These are phyloP conservation scores for Gastrolobium bilobum DNA, from an alignment of 306 rosid genomes.

Conservation along the genomic window DNA sequence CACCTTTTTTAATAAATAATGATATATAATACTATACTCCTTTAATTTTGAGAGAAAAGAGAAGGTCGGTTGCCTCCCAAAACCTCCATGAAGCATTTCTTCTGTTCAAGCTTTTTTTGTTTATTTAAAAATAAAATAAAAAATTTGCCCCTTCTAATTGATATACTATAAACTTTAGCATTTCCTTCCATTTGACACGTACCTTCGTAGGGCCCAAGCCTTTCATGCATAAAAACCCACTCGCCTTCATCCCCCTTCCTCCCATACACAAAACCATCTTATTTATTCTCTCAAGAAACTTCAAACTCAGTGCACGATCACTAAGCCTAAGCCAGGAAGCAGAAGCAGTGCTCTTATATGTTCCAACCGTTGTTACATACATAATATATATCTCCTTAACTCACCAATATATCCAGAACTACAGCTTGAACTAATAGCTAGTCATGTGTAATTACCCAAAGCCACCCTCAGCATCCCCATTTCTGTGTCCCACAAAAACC, in stretches of 20 bases:
- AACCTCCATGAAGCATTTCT: slow-evolving; percentile 47
- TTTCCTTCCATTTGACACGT: slow-evolving; percentile 62
- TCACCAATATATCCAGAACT: slow-evolving; percentile 29
- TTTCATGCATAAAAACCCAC: slow-evolving; percentile 68
- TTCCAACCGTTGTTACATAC: slow-evolving; percentile 27
- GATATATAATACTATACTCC: slow-evolving; percentile 26
- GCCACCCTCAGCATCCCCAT: slow-evolving; percentile 65
- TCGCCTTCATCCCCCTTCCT: slow-evolving; percentile 54
- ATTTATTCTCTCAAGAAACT: slow-evolving; percentile 35
- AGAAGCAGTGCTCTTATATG: slow-evolving; percentile 25
- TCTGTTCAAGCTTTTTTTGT: slow-evolving; percentile 39
- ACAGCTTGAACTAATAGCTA: slow-evolving; percentile 1
- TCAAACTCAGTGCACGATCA: slow-evolving; percentile 44
- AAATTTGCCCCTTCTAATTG: slow-evolving; percentile 13
- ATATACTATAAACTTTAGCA: slow-evolving; percentile 14
- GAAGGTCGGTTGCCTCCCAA: slow-evolving; percentile 49
- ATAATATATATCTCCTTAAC: neutral
- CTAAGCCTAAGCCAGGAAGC: neutral
- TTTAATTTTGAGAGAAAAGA: slow-evolving; percentile 20
- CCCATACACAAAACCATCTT: slow-evolving; percentile 48
- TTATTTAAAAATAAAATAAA: neutral
- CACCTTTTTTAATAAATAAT: slow-evolving; percentile 35
- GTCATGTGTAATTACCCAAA: slow-evolving; percentile 67
- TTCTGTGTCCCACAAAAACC: slow-evolving; percentile 59
- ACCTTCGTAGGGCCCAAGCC: slow-evolving; percentile 52